Base-by-base conservation (phyloP, 306 rosid species). In the Astragalus glycyphyllos region DNA sequence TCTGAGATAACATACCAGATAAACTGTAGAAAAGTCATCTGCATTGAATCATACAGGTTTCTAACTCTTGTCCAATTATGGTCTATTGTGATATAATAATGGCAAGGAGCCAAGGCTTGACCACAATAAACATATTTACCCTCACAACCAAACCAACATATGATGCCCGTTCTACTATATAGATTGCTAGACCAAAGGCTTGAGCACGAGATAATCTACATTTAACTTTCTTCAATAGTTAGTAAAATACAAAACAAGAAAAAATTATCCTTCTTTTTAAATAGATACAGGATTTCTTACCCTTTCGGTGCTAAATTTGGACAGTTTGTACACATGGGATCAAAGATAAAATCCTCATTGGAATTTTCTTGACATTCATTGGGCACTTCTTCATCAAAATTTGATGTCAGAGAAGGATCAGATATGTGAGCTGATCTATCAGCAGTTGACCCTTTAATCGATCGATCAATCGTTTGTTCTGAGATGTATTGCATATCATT, bases 241-340 rank as follows among this genome's bases (percentile, higher is more conserved):
- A 42, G 63, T 45, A 65, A 68, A 45, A 15, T 45, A 55, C 59
- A 63, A 69, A 74, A 58, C 17, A 4, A 48, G 46, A 12, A 58
- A 48, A 16, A 58, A 66, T 37, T 50, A 20, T n/a, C 38, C 37
- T 51, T 16, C 29, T 35, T 68, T 26, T 55, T 50, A 51, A 37
- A 16, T 65, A 49, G 71, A 65, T 20, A 71, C 14, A 20, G 49
- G 11, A 47, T 49, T 60, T 65, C 82, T 77, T 85, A 86, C 96
- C 96, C 98, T 73, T 84, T 84, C 37, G 96, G 96, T 57, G 80
- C 88, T 83, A 92, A 86, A 80, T 86, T 78, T 45, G 96, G 98
- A 77, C 98, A 92, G 79, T 92, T 92, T 57, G 96, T 87, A 81
- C 97, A 92, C 88, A 90, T 85, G 60, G 96, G 88, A 68, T 92